phyloP scores from a whole-genome alignment of 306 rosid species.

The Fragaria nilgerrensis region DNA sequence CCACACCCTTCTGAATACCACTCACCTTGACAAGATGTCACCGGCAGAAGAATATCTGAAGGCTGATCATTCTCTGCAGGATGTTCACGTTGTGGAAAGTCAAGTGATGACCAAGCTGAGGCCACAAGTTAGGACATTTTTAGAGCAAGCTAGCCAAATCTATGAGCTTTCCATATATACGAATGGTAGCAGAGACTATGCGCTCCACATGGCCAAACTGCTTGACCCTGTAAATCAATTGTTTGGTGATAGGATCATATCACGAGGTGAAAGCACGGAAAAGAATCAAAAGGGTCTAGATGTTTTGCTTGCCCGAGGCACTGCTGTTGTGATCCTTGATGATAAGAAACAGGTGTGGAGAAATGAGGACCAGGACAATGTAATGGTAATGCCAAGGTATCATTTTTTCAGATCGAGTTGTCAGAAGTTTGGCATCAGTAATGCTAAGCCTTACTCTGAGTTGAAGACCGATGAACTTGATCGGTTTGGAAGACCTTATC shows the following conservation, averaged over 20 bases:
- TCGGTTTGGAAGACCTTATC: not conserved
- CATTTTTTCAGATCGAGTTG: not conserved
- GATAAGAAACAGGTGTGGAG: not conserved
- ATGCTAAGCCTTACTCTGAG: not conserved
- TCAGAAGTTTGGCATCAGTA: not conserved
- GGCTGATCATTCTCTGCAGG: not conserved
- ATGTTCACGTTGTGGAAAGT: conserved; percentile 1
- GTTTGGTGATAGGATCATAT: not conserved
- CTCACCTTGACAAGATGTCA: conserved; percentile 34
- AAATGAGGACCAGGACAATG: not conserved
- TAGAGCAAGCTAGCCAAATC: conserved; percentile 65
- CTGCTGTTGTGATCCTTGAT: not conserved
- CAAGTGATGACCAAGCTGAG: conserved; percentile 87
- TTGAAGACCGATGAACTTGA: not conserved
- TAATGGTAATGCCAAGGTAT: not conserved
- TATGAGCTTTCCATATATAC: conserved; percentile 89
- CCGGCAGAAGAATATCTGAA: conserved; percentile 42
- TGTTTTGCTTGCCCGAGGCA: not conserved
- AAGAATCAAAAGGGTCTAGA: not conserved
- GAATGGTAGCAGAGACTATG: conserved; percentile 12
- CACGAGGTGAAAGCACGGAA: not conserved
- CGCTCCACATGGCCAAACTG: not conserved
- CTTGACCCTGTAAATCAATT: not conserved
- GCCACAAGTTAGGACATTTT: conserved; percentile 68
- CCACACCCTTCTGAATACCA: conserved; percentile 76